phyloP scores from a whole-genome alignment of 805 yeast genomes.

The Zygosaccharomyces bisporus region DNA sequence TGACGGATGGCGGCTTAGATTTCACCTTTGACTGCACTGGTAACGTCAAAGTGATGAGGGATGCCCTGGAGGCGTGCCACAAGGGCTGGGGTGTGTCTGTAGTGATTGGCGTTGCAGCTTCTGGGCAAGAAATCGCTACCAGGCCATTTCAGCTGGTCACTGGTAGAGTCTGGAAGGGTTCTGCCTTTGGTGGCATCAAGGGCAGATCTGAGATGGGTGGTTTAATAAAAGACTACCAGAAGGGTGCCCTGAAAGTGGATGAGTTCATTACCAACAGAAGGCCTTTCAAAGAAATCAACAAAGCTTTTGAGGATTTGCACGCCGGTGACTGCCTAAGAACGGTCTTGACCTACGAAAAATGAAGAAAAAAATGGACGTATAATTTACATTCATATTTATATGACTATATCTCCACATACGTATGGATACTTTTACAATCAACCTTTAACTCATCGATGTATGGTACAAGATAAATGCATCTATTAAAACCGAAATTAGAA shows the following conservation, averaged over 20 bases:
- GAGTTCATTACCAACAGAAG: slow-evolving; percentile 94
- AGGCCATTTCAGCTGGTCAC: slow-evolving; percentile 99
- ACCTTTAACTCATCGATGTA: neutral
- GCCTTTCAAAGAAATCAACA: slow-evolving; percentile 70
- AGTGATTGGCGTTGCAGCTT: slow-evolving; percentile 97
- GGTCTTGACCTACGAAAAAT: slow-evolving; percentile 48
- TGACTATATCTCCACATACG: neutral
- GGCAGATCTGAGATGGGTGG: slow-evolving; percentile 95
- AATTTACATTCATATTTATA: neutral
- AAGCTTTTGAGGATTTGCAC: slow-evolving; percentile 94
- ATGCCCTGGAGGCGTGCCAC: slow-evolving; percentile 95
- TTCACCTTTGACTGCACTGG: slow-evolving; percentile 98
- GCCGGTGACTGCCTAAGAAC: slow-evolving; percentile 92
- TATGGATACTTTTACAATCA: neutral
- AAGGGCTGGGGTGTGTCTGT: slow-evolving; percentile 98
- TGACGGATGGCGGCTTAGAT: slow-evolving; percentile 97
- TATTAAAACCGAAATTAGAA: slow-evolving; percentile 8
- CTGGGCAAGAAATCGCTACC: slow-evolving; percentile 93
- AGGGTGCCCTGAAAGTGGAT: slow-evolving; percentile 80
- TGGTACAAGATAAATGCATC: slow-evolving; percentile 8
- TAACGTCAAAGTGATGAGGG: slow-evolving; percentile 90
- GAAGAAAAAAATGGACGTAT: slow-evolving; percentile 2
- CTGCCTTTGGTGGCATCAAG: slow-evolving; percentile 99
- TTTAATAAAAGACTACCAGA: slow-evolving; percentile 78
- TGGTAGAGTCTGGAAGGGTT: slow-evolving; percentile 98